phyloP scores from a whole-genome alignment of 192 early-diverging fungal species.

The Diversispora eburnea region DNA sequence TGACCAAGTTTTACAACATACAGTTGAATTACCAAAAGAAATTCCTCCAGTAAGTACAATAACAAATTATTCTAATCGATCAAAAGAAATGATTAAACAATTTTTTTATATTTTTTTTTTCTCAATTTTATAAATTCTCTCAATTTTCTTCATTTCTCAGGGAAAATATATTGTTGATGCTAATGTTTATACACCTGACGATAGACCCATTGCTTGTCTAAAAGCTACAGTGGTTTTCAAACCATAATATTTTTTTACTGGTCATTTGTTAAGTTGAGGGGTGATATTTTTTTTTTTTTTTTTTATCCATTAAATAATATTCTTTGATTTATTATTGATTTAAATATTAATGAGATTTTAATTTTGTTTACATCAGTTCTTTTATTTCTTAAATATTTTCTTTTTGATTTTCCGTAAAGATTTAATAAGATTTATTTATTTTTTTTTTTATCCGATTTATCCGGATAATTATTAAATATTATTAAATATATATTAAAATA shows the following conservation, averaged over 20 bases:
- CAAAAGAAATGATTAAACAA: neutral
- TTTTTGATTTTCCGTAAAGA: no score
- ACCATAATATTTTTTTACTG: neutral
- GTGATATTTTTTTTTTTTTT: neutral
- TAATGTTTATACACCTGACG: slow-evolving; percentile 37
- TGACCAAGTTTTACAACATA: slow-evolving; percentile 36
- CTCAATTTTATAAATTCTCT: neutral
- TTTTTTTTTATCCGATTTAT: no score
- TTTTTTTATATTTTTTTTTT: slow-evolving; percentile 5
- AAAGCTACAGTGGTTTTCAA: slow-evolving; percentile 40
- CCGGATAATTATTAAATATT: no score
- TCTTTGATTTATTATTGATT: no score
- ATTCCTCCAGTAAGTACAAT: slow-evolving; percentile 47
- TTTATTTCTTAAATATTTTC: no score
- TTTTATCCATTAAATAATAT: neutral
- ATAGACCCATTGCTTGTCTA: slow-evolving; percentile 45
- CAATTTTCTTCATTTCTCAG: slow-evolving; percentile 28
- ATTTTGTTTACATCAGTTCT: no score
- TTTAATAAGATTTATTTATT: no score
- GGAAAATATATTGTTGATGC: slow-evolving; percentile 53
- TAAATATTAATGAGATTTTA: no score
- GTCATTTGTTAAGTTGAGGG: neutral
- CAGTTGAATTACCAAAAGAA: slow-evolving; percentile 52
- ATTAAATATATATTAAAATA: no score
- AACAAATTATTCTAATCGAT: no score